Evolutionary conservation across 148 eudicot species (phyloP), one percentile per base, ranked within the genome.

Genomic region (Chenopodium suecicum): DNA sequence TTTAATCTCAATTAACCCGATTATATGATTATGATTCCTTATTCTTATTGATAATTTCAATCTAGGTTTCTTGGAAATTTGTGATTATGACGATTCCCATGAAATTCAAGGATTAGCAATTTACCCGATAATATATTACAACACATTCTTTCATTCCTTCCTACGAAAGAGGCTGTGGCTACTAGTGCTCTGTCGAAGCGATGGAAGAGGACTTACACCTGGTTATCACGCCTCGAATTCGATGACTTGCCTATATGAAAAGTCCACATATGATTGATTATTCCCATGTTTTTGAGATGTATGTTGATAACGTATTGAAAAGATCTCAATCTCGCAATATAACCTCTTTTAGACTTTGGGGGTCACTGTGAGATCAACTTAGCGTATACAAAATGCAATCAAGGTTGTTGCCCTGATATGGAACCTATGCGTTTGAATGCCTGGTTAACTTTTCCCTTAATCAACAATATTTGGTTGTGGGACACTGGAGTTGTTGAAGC

Each of bases 141-240:
- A 19, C 23, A 41, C 20, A 82, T 82, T 48, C 77, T 82, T 19
- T 82, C 71, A 22, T 70, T 46, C 5, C 80, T 82, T 58, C 60
- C 82, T 13, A 80, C 83, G 2, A 84, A 84, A 74, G 83, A 80
- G 60, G 80, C 64, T 7, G 73, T 63, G 31, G 75, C 27, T 52
- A 63, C 79, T 20, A 20, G 66, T 56, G 46, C 31, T 32, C 60
- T 46, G 72, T 84, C 83, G 9, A 84, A 16, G 17, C 70, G 52
- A 48, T 79, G 82, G 77, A 58, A 29, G 69, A 16, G 8, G 20
- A 19, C 69, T 17, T 82, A 77, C 72, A 68, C 74, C 3, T 74
- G 44, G 9, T 23, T 82, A 70, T 41, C 84, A n/a, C 37, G 27
- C 47, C 63, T 85, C 44, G 75, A 80, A 29, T 73, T 81, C 31